A percentile compares a stretch with the other conserved stretches of the same genome.
These are phyloP conservation scores for Verbena officinalis DNA, from an alignment of 257 asterid genomes.

Conservation along the genomic window DNA sequence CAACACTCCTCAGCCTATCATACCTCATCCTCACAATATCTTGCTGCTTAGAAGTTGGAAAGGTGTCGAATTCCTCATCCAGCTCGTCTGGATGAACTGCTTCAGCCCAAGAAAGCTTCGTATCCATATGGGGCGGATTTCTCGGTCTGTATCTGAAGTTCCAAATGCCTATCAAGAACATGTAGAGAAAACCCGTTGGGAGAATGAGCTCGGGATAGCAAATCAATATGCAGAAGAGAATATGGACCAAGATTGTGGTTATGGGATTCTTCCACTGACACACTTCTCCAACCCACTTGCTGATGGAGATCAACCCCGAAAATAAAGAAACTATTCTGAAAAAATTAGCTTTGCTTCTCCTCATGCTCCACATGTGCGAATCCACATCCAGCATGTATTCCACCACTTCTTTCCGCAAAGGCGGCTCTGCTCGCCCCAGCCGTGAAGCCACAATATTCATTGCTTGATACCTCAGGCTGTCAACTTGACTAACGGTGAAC, in stretches of 20 bases:
- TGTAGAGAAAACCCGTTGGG: constrained; percentile 67
- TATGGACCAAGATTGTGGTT: constrained; percentile 58
- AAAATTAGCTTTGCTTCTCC: constrained; percentile 88
- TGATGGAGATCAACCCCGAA: constrained; percentile 56
- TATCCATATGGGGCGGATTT: constrained; percentile 81
- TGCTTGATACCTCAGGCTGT: constrained; percentile 75
- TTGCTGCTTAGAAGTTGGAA: constrained; percentile 56
- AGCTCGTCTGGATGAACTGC: constrained; percentile 70
- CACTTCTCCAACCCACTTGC: constrained; percentile 64
- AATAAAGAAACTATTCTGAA: constrained; percentile 68
- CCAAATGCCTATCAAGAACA: constrained; percentile 71
- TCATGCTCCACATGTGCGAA: constrained; percentile 95
- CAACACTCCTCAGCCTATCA: constrained; percentile 51
- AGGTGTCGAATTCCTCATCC: constrained; percentile 80
- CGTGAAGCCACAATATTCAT: constrained; percentile 77
- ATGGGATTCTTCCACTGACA: constrained; percentile 76
- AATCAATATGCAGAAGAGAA: constrained; percentile 62
- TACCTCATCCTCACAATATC: constrained; percentile 59
- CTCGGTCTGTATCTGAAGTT: constrained; percentile 58
- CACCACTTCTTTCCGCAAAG: constrained; percentile 71
- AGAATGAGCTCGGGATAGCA: constrained; percentile 76
- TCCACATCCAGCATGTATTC: constrained; percentile 87
- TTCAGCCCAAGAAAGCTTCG: constrained; percentile 73
- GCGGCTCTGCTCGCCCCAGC: constrained; percentile 81
- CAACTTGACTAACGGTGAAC: constrained; percentile 63